Base-by-base conservation (phyloP, 1,284 basidiomycete species). In the Athelia sp. region DNA sequence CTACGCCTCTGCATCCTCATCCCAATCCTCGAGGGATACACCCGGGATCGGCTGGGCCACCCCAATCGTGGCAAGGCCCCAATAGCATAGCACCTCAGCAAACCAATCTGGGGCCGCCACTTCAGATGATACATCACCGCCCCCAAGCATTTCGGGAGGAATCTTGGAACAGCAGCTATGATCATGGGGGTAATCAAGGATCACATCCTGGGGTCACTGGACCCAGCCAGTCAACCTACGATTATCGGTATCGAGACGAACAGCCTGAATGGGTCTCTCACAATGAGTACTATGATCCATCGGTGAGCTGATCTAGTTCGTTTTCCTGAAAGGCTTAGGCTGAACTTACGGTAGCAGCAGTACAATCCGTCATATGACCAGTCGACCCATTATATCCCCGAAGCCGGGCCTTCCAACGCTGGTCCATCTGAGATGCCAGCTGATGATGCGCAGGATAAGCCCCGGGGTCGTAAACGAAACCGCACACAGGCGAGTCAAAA, bases 41-140 rank as follows among this genome's bases (percentile, higher is more conserved):
- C 36, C 70, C 74, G 4, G 36, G n/a, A 9, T 64, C 74, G 11
- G 62, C 72, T 34, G 67, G 70, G 0, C 75, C 78, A 4, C 75
- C 79, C 15, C 82, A 78, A 51, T 70, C 78, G 21, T 87, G 84
- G 84, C 82, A 85, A 58, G 69, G 73, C 3, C 63, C 79, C 6
- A 74, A 70, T 48, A 74, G 70, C 15, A 82, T 87, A 42, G 76
- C 79, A 0, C 82, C 84, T 3, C 75, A 82, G 50, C 82, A 84
- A 58, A 78, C 82, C 0, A 83, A 85, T 58, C 73, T 81, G 32
- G 65, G 73, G 1, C 70, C 75, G 43, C 62, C 67, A 9, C 68
- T 67, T 3, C 75, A 72, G 15, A 71, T 81, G 57, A 68, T 80
- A 26, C 71, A 75, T 35, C 75, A 74, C 9, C 62, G 75, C 14